phyloP scores from a whole-genome alignment of 1,284 basidiomycete species.

The Ustilago curta region DNA sequence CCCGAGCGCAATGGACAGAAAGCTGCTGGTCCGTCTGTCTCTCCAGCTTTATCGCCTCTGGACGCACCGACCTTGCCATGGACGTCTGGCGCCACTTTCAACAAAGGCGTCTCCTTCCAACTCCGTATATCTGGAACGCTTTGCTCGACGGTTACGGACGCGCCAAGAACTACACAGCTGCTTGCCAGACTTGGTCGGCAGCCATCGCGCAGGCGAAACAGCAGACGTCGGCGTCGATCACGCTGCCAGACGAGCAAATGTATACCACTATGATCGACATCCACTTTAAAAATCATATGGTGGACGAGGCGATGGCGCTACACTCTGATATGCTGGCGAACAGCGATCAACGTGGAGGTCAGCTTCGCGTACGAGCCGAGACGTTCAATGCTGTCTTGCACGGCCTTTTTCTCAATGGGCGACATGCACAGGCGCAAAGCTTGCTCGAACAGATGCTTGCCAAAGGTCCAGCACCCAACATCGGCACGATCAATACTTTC shows the following conservation, averaged over 20 bases:
- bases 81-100: constrained; percentile 50
- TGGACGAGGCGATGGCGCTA: constrained; percentile 45
- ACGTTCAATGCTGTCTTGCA: constrained; percentile 60
- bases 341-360: constrained; percentile 16
- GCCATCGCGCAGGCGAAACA: constrained; percentile 15
- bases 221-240: neutral
- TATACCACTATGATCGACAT: constrained; percentile 63
- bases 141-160: constrained; percentile 60
- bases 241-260: constrained; percentile 45
- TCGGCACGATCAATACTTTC: constrained; percentile 61
- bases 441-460: constrained; percentile 52
- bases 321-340: constrained; percentile 38
- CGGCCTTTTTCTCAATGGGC: constrained; percentile 42
- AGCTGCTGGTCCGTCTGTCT: constrained; percentile 57
- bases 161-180: constrained; percentile 42
- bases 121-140: constrained; percentile 54
- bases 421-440: constrained; percentile 29
- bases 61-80: constrained; percentile 48
- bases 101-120: constrained; percentile 21
- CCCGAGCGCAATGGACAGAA: constrained; percentile 50
- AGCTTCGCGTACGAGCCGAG: constrained; percentile 37
- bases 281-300: constrained; percentile 32
- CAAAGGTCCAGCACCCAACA: constrained; percentile 49
- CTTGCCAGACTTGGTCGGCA: constrained; percentile 47
- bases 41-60: constrained; percentile 45